These are phyloP conservation scores for Trichophyton simii DNA, from an alignment of 2,329 filamentous ascomycete genomes.

Conservation along the genomic window DNA sequence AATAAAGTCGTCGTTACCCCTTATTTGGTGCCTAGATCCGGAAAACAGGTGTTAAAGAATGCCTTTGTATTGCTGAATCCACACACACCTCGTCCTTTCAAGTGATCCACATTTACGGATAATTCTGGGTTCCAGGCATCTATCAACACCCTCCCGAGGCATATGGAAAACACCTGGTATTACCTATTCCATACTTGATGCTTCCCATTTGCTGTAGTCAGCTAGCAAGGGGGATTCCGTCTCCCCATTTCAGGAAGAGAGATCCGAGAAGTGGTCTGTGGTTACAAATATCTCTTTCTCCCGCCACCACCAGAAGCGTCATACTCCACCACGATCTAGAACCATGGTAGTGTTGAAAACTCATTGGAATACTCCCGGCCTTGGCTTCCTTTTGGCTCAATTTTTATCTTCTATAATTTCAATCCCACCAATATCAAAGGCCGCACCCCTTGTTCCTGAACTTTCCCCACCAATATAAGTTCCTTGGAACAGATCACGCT, in stretches of 20 bases:
- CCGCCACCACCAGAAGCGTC: background rate
- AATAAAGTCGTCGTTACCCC: too few species aligned
- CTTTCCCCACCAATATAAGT: background rate
- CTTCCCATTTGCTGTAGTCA: background rate
- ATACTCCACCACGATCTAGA: background rate
- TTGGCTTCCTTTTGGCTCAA: background rate
- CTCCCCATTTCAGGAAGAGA: background rate
- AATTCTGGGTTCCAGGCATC: background rate
- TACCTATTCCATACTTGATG: background rate
- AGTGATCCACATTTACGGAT: background rate
- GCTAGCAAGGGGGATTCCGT: too few species aligned
- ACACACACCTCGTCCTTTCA: background rate
- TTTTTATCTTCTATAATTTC: background rate
- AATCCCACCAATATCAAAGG: background rate
- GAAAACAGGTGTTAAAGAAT: background rate
- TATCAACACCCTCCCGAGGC: background rate
- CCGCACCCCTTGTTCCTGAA: conserved; percentile 1
- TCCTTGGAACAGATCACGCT: background rate
- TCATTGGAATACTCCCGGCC: background rate
- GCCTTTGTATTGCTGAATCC: background rate
- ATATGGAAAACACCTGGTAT: background rate
- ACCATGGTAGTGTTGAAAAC: background rate
- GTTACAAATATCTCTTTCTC: background rate
- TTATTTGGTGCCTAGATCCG: background rate
- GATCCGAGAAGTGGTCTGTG: background rate